phyloP scores from a whole-genome alignment of 108 stramenopile genomes.

The Chaetoceros tenuissimus region DNA sequence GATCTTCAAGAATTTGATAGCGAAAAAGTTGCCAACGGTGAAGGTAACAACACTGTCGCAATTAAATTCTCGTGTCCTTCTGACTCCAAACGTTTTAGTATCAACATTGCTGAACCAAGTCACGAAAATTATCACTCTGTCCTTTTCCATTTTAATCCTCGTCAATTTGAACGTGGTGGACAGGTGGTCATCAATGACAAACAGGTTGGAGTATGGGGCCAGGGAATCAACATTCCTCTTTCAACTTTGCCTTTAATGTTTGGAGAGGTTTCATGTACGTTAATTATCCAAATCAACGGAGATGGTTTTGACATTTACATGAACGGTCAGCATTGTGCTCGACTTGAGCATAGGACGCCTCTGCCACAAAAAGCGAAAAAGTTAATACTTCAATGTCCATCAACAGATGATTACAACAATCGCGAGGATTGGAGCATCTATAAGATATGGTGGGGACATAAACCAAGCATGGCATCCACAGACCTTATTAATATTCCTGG shows the following conservation, averaged over 20 bases:
- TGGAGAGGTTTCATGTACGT: slow-evolving; percentile 53
- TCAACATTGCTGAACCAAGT: slow-evolving; percentile 56
- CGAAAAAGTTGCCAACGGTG: slow-evolving; percentile 17
- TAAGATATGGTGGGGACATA: slow-evolving; percentile 80
- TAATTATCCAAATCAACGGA: slow-evolving; percentile 69
- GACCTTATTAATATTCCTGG: slow-evolving; percentile 43
- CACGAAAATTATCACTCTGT: slow-evolving; percentile 50
- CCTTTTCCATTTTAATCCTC: slow-evolving; percentile 80
- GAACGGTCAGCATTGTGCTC: slow-evolving; percentile 62
- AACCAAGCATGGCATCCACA: slow-evolving; percentile 40
- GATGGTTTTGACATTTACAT: slow-evolving; percentile 81
- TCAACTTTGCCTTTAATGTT: slow-evolving; percentile 68
- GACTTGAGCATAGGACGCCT: slow-evolving; percentile 64
- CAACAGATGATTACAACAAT: slow-evolving; percentile 63
- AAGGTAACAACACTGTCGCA: slow-evolving; percentile 73
- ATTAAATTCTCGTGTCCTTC: slow-evolving; percentile 73
- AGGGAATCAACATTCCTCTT: slow-evolving; percentile 59
- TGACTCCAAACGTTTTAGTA: slow-evolving; percentile 65
- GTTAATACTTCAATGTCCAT: slow-evolving; percentile 66
- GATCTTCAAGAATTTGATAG: slow-evolving; percentile 57
- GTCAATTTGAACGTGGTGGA: slow-evolving; percentile 63
- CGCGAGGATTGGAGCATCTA: slow-evolving; percentile 76
- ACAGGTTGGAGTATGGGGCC: slow-evolving; percentile 72
- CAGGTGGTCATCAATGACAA: slow-evolving; percentile 77
- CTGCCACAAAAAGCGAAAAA: slow-evolving; percentile 31